Percentiles rank a stretch among this genome's conserved stretches.
Conservation (phyloP, 139 green algal genomes). For the Raphidocelis subcapitata region DNA sequence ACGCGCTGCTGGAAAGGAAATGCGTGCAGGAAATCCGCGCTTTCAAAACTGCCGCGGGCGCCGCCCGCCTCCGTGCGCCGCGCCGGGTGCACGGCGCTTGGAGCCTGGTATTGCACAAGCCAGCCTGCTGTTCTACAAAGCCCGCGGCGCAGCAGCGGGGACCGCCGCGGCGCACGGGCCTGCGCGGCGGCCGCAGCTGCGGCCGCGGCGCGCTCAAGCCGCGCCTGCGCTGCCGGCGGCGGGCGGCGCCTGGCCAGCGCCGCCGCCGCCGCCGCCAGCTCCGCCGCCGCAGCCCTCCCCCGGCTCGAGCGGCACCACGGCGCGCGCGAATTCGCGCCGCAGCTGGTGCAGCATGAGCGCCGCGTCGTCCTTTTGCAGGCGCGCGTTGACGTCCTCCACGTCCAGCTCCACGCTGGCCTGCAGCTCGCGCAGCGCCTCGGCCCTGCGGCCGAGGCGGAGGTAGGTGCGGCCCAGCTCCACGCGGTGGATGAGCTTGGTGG, state of each 20-base stretch:
- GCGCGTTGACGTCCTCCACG: conserved; percentile 57
- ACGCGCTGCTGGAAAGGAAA: too few species aligned
- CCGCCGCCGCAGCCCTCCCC: background rate
- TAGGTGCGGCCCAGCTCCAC: conserved; percentile 64
- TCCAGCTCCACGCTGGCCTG: conserved; percentile 28
- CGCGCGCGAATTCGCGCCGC: conserved; percentile 14
- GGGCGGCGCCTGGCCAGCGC: background rate
- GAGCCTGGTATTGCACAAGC: too few species aligned
- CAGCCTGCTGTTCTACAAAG: too few species aligned
- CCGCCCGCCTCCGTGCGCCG: too few species aligned
- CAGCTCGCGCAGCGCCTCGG: conserved; percentile 43
- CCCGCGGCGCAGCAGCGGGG: too few species aligned
- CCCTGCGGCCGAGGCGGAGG: conserved; percentile 33
- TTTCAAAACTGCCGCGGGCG: too few species aligned
- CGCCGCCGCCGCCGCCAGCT: background rate
- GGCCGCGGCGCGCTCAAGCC: background rate
- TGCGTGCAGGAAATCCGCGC: too few species aligned
- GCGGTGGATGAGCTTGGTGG: conserved; percentile 60
- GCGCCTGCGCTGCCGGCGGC: conserved; percentile 1
- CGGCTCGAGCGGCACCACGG: background rate
- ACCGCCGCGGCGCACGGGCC: too few species aligned
- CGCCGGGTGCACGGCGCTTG: too few species aligned
- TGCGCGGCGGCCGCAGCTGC: background rate
- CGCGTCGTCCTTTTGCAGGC: conserved; percentile 38
- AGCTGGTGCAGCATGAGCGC: conserved; percentile 34